phyloP scores from a whole-genome alignment of 495 filamentous ascomycete genomes.

The Xylaria flabelliformis region DNA sequence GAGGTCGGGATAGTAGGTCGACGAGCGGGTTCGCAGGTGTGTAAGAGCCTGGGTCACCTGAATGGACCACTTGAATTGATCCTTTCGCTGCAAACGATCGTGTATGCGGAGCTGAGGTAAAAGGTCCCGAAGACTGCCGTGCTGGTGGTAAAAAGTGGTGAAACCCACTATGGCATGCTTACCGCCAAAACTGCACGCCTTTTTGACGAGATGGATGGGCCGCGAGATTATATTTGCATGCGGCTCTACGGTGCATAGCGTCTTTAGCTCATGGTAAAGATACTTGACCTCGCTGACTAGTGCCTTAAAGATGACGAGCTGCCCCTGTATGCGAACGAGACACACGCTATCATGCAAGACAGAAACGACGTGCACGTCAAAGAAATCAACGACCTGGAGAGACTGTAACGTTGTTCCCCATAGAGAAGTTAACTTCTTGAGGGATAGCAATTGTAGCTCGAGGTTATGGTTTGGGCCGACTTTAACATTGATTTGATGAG shows the following conservation, averaged over 20 bases:
- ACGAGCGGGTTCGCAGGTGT: slow-evolving; percentile 44
- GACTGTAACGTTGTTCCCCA: slow-evolving; percentile 41
- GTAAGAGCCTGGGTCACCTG: slow-evolving; percentile 51
- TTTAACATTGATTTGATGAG: slow-evolving; percentile 45
- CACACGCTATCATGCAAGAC: slow-evolving; percentile 56
- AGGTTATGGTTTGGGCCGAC: slow-evolving; percentile 50
- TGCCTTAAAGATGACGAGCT: slow-evolving; percentile 56
- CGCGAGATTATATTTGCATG: slow-evolving; percentile 51
- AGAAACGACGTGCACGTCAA: slow-evolving; percentile 45
- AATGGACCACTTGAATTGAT: slow-evolving; percentile 53
- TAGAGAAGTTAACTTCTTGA: slow-evolving; percentile 35
- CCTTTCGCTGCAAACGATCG: slow-evolving; percentile 38
- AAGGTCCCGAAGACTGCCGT: slow-evolving; percentile 51
- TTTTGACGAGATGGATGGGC: slow-evolving; percentile 53
- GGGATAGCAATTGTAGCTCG: slow-evolving; percentile 47
- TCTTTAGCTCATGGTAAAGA: slow-evolving; percentile 55
- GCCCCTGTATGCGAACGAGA: slow-evolving; percentile 44
- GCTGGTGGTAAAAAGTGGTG: slow-evolving; percentile 49
- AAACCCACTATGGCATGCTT: slow-evolving; percentile 56
- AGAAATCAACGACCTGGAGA: slow-evolving; percentile 49
- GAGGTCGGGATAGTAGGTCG: slow-evolving; percentile 56
- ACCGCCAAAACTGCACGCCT: slow-evolving; percentile 51
- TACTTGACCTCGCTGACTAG: slow-evolving; percentile 56
- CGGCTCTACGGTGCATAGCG: slow-evolving; percentile 49
- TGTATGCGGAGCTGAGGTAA: slow-evolving; percentile 51